Percentiles rank a stretch among this genome's conserved stretches.
Conservation (phyloP, 768 basidiomycete species). For the Polyporus arcularius region DNA sequence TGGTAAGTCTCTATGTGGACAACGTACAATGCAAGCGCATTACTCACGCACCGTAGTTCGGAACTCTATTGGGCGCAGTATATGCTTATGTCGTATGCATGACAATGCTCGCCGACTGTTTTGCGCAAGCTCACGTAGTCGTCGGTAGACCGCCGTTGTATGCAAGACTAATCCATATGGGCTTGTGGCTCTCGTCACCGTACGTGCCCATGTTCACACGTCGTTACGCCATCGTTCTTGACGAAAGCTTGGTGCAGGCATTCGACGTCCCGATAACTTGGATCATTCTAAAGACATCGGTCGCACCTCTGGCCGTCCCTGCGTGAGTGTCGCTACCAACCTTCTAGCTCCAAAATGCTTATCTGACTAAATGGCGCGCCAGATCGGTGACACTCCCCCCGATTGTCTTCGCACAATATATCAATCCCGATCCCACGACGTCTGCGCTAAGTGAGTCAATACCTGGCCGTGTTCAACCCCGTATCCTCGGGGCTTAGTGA, state of each 20-base stretch:
- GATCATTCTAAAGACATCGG: constrained; percentile 40
- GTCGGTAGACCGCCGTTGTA: constrained; percentile 39
- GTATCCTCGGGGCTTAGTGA: neutral
- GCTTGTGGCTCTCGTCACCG: constrained; percentile 41
- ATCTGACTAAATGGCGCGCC: neutral
- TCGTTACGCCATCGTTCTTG: neutral
- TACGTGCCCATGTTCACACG: constrained; percentile 20
- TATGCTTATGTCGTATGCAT: constrained; percentile 36
- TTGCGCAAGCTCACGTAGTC: neutral
- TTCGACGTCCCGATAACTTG: constrained; percentile 49
- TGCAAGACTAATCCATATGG: constrained; percentile 44
- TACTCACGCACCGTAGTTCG: constrained; percentile 23
- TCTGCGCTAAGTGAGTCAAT: constrained; percentile 33
- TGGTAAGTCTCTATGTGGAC: constrained; percentile 31
- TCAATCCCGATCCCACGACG: constrained; percentile 23
- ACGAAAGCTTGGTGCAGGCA: constrained; percentile 26
- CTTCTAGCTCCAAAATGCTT: neutral
- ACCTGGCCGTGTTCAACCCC: neutral
- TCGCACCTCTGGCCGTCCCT: constrained; percentile 45
- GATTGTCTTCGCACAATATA: constrained; percentile 35
- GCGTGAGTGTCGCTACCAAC: constrained; percentile 32
- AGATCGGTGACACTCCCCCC: constrained; percentile 49
- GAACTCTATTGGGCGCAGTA: constrained; percentile 33
- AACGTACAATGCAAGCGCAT: neutral
- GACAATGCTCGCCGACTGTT: neutral